These are phyloP conservation scores for Ehretia macrophylla DNA, from an alignment of 257 asterid species.

Conservation along the genomic window DNA sequence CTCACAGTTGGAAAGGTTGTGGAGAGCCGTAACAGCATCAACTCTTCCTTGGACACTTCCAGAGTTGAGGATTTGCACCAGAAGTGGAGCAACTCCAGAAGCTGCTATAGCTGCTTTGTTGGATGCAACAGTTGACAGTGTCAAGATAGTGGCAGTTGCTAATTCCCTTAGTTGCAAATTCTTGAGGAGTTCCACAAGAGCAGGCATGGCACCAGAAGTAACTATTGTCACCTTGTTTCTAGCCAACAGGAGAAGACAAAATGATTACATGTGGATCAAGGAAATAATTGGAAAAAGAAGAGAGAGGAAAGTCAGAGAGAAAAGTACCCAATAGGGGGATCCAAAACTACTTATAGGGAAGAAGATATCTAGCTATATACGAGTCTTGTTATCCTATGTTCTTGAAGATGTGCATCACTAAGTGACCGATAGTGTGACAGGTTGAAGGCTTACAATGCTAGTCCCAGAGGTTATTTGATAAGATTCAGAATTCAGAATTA, in stretches of 20 bases:
- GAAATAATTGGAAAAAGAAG: conserved; percentile 5
- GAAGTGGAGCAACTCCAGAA: conserved; percentile 63
- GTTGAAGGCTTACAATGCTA: too few species aligned
- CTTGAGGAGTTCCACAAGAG: conserved; percentile 76
- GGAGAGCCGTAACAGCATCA: conserved; percentile 78
- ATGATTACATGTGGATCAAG: conserved; percentile 6
- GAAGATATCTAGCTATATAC: too few species aligned
- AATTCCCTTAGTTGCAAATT: conserved; percentile 61
- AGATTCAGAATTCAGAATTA: too few species aligned
- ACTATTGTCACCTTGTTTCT: conserved; percentile 83
- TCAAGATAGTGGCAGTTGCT: conserved; percentile 75
- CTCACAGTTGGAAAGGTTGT: conserved; percentile 59
- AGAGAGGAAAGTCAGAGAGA: too few species aligned
- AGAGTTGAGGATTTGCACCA: conserved; percentile 65
- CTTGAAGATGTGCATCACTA: too few species aligned
- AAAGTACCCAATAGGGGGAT: too few species aligned
- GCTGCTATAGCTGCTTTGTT: conserved; percentile 64
- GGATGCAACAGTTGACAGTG: conserved; percentile 65
- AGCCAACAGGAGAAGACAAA: conserved; percentile 19
- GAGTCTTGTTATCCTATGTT: too few species aligned
- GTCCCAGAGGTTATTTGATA: too few species aligned
- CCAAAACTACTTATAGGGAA: too few species aligned
- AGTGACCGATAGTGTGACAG: too few species aligned
- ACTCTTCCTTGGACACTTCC: conserved; percentile 85
- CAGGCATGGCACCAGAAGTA: conserved; percentile 67